phyloP scores from a whole-genome alignment of 2,329 filamentous ascomycete species.

The Aspergillus flavus region DNA sequence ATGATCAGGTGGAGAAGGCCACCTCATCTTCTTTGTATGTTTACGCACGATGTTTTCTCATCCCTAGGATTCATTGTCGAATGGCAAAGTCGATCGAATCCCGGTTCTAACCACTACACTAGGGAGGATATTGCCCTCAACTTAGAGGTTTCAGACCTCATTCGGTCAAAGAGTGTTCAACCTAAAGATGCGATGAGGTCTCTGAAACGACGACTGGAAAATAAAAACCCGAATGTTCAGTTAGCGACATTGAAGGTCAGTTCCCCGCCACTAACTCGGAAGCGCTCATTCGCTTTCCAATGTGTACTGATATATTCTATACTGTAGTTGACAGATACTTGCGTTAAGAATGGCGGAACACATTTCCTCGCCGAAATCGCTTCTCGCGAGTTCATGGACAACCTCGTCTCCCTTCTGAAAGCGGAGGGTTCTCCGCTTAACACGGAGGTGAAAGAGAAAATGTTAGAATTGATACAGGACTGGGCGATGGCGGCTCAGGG shows the following conservation, averaged over 20 bases:
- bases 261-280: not conserved
- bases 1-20: constrained; percentile 95
- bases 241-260: constrained; percentile 87
- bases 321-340: constrained; percentile 85
- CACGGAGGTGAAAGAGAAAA: constrained; percentile 82
- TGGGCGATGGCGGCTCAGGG: constrained; percentile 92
- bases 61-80: not conserved
- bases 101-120: constrained; percentile 16
- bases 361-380: constrained; percentile 96
- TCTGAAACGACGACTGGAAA: constrained; percentile 88
- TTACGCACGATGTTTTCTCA: constrained; percentile 5
- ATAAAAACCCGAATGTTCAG: constrained; percentile 97
- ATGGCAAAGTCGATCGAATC: not conserved
- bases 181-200: constrained; percentile 98
- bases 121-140: constrained; percentile 97
- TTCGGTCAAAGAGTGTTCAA: constrained; percentile 94
- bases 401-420: constrained; percentile 85
- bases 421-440: constrained; percentile 77
- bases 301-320: constrained; percentile 20
- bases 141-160: constrained; percentile 96
- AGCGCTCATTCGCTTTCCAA: constrained; percentile 4
- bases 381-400: constrained; percentile 97
- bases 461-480: constrained; percentile 87
- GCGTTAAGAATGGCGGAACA: constrained; percentile 94
- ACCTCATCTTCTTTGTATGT: constrained; percentile 89